phyloP scores from a whole-genome alignment of 2,329 filamentous ascomycete species.

The Endocalyx cinctus region DNA sequence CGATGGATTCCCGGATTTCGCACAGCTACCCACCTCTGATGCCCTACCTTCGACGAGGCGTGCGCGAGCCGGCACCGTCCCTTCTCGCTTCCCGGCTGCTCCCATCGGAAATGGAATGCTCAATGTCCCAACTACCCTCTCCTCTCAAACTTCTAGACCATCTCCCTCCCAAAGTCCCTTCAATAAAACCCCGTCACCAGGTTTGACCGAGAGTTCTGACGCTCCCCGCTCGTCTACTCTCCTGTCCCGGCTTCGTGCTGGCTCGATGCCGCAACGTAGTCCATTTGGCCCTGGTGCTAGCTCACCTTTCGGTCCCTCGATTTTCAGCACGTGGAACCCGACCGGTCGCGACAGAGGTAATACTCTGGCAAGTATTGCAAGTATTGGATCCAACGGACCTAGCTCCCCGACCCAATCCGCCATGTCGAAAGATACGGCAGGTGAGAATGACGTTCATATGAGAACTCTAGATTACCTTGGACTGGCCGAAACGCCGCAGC shows the following conservation, averaged over 20 bases:
- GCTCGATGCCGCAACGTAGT: slow-evolving; percentile 87
- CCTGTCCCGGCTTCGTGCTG: slow-evolving; percentile 80
- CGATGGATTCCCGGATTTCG: slow-evolving; percentile 90
- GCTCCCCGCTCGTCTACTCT: slow-evolving; percentile 62
- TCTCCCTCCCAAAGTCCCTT: slow-evolving; percentile 87
- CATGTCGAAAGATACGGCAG: slow-evolving; percentile 78
- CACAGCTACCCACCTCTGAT: slow-evolving; percentile 64
- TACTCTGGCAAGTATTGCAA: slow-evolving; percentile 77
- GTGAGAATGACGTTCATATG: slow-evolving; percentile 81
- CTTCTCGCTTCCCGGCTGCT: slow-evolving; percentile 83
- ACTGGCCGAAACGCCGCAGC: slow-evolving; percentile 87
- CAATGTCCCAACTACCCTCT: slow-evolving; percentile 50
- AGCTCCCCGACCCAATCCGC: slow-evolving; percentile 83
- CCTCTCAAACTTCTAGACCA: slow-evolving; percentile 75
- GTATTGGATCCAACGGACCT: slow-evolving; percentile 84
- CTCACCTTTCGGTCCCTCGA: slow-evolving; percentile 79
- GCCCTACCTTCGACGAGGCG: slow-evolving; percentile 67
- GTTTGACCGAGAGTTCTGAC: slow-evolving; percentile 43
- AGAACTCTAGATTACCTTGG: slow-evolving; percentile 94
- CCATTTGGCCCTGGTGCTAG: slow-evolving; percentile 55
- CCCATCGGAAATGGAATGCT: slow-evolving; percentile 57
- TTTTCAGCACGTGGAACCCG: slow-evolving; percentile 85
- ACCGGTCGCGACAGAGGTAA: slow-evolving; percentile 72
- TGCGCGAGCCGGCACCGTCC: slow-evolving; percentile 90
- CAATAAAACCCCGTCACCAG: slow-evolving; percentile 65